These are phyloP conservation scores for Corylus avellana DNA, from an alignment of 306 rosid genomes.

Conservation along the genomic window DNA sequence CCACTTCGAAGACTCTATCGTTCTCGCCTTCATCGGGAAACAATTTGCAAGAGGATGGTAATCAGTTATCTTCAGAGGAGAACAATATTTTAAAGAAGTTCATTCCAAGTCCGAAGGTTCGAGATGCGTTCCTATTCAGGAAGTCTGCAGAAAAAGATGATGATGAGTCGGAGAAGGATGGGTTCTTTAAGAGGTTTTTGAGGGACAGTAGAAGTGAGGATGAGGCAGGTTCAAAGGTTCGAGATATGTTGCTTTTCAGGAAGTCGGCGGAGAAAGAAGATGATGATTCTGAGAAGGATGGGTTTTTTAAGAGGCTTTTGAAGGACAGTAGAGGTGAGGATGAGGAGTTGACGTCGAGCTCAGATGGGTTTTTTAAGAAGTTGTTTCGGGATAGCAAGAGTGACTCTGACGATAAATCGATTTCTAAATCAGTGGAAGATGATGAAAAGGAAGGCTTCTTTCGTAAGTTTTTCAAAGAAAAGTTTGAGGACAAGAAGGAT, in stretches of 20 bases:
- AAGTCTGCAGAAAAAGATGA: constrained; percentile 81
- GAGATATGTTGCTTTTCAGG: constrained; percentile 72
- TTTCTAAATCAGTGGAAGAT: constrained; percentile 48
- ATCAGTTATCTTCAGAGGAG: constrained; percentile 64
- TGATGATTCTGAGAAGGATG: constrained; percentile 77
- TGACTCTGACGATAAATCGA: constrained; percentile 63
- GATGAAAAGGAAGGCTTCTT: constrained; percentile 89
- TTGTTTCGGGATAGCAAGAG: constrained; percentile 87
- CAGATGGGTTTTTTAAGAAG: constrained; percentile 86
- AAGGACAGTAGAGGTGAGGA: constrained; percentile 81
- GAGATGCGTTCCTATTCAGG: constrained; percentile 84
- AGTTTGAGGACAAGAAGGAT: constrained; percentile 79
- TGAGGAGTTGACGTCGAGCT: constrained; percentile 72
- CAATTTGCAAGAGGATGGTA: constrained; percentile 59
- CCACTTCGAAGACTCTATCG: constrained; percentile 57
- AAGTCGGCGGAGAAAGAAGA: constrained; percentile 77
- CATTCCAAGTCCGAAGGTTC: constrained; percentile 76
- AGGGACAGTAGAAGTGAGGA: constrained; percentile 86
- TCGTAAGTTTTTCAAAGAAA: constrained; percentile 71
- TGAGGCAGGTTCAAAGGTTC: constrained; percentile 65
- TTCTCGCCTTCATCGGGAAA: constrained; percentile 63
- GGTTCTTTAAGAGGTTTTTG: constrained; percentile 84
- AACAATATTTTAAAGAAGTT: constrained; percentile 79
- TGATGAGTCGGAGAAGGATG: constrained; percentile 76
- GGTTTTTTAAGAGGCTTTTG: constrained; percentile 77